phyloP scores from a whole-genome alignment of 257 asterid genomes.

The Striga asiatica region DNA sequence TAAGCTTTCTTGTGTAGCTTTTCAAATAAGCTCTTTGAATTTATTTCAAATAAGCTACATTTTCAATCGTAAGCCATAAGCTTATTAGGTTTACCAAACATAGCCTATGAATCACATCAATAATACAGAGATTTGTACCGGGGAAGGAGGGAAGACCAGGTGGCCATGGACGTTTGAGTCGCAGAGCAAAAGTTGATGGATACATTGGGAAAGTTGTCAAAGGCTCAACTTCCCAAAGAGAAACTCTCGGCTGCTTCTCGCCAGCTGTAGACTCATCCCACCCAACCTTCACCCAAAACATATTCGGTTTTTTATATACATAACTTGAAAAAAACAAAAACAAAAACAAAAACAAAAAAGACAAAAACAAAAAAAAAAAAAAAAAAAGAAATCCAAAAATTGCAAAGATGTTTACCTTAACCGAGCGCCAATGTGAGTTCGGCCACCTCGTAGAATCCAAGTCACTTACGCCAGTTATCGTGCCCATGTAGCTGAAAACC shows the following conservation, averaged over 20 bases:
- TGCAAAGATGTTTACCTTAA: constrained; percentile 44
- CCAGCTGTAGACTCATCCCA: constrained; percentile 92
- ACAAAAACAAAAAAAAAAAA: not conserved
- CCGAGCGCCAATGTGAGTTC: constrained; percentile 85
- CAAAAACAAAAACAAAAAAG: not conserved
- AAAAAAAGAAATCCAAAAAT: not conserved
- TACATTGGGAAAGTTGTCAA: constrained; percentile 70
- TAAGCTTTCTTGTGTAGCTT: no score
- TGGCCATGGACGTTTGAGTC: constrained; percentile 79
- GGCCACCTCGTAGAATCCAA: constrained; percentile 60
- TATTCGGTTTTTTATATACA: not conserved
- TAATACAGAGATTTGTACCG: constrained; percentile 21
- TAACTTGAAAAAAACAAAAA: not conserved
- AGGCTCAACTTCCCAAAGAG: constrained; percentile 87
- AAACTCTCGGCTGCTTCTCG: constrained; percentile 68
- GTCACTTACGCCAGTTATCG: constrained; percentile 70
- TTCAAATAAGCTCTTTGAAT: no score
- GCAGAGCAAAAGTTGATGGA: constrained; percentile 51
- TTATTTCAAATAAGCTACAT: no score
- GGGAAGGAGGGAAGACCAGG: constrained; percentile 50
- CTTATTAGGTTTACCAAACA: no score
- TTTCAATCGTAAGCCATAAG: no score
- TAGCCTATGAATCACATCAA: no score
- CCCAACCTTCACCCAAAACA: constrained; percentile 44
- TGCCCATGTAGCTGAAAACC: constrained; percentile 71